phyloP scores from a whole-genome alignment of 352 stramenopile species.

The Globisporangium acanthophoron region DNA sequence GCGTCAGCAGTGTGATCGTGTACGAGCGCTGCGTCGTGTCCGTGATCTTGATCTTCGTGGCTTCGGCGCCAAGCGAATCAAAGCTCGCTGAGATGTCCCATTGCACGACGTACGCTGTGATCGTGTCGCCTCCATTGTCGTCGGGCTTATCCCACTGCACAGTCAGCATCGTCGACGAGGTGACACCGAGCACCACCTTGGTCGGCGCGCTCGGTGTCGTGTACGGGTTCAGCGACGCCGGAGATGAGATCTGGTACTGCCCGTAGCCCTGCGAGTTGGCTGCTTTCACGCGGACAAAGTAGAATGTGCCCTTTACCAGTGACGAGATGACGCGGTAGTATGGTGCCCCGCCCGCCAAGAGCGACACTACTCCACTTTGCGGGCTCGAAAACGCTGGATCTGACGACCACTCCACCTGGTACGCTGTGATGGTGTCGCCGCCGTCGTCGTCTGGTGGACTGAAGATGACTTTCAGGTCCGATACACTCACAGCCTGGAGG shows the following conservation, averaged over 20 bases:
- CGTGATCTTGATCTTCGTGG: slow-evolving; percentile 52
- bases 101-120: slow-evolving; percentile 89
- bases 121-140: slow-evolving; percentile 86
- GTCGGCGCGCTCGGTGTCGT: slow-evolving; percentile 85
- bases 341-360: slow-evolving; percentile 53
- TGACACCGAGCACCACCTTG: slow-evolving; percentile 69
- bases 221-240: slow-evolving; percentile 88
- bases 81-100: slow-evolving; percentile 91
- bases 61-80: slow-evolving; percentile 62
- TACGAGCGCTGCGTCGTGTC: slow-evolving; percentile 66
- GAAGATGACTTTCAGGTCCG: slow-evolving; percentile 89
- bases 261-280: slow-evolving; percentile 71
- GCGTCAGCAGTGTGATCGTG: slow-evolving; percentile 77
- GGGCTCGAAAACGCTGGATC: slow-evolving; percentile 60
- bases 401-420: slow-evolving; percentile 91
- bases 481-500: slow-evolving; percentile 64
- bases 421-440: slow-evolving; percentile 85
- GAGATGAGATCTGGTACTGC: slow-evolving; percentile 82
- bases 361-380: slow-evolving; percentile 28
- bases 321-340: slow-evolving; percentile 52
- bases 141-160: slow-evolving; percentile 78
- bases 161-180: slow-evolving; percentile 89
- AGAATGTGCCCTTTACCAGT: slow-evolving; percentile 57
- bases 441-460: slow-evolving; percentile 79
- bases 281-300: slow-evolving; percentile 72